Evolutionary conservation across 495 filamentous ascomycete species (phyloP), one percentile per base, ranked within the genome.

Genomic region (Daldinia loculata): DNA sequence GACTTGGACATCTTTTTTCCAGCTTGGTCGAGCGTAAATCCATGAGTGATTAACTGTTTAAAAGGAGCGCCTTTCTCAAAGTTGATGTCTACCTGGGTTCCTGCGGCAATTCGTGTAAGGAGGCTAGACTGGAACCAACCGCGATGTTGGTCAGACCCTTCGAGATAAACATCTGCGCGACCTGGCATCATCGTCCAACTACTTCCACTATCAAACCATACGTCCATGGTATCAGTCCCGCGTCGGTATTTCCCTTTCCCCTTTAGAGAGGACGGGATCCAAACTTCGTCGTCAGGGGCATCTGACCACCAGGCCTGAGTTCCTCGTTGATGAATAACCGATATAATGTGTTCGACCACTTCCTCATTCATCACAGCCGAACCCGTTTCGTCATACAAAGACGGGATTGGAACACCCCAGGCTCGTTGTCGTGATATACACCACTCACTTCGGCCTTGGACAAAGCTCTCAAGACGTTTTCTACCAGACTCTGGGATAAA

Each of bases 51-150:
- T 14, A 98, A 84, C 32, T 87, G 90, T 65, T 88, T 90, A 83
- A 93, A 99, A 0, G 95, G 96, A 7, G 76, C 74, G 1, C 74
- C 70, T 19, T 72, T 71, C 56, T 50, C 77, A 67, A 29, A 77
- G 39, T 56, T 51, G 6, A 70, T 22, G 17, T 67, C 52, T 69
- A 69, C 38, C 57, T 74, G 71, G 1, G 71, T 76, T 66, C 75
- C 75, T 56, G 80, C 82, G 38, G 69, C 83, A 26, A 95, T 87
- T 65, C 90, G 87, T 0, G 95, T 99, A 41, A 99, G 87, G n/a
- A 99, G 87, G 56, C 93, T 94, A n/a, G 94, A 97, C 79, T 99
- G 95, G 79, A 99, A 99, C 95, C 95, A 99, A 6, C 95, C 95
- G 43, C 95, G 91, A 76, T 98, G 95, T 74, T 99, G 95, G 77